Conservation (phyloP, 1,139 yeast genomes). For the Hansenula lynferdii region DNA sequence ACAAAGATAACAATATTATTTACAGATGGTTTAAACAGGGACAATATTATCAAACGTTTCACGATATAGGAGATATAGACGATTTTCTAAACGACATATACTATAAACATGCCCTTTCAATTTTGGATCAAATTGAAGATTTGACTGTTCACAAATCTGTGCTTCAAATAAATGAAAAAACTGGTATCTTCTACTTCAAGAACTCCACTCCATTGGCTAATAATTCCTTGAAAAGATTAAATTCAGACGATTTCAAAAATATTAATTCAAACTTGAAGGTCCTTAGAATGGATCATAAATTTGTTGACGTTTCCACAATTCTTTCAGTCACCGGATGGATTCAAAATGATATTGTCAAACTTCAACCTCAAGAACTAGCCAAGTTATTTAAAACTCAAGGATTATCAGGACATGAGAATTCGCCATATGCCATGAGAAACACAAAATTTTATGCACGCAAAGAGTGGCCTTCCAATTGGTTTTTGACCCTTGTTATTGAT, state of each 20-base stretch:
- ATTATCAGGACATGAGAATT: constrained; percentile 9
- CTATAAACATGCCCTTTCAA: constrained; percentile 30
- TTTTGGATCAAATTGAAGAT: constrained; percentile 27
- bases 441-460: constrained; percentile 54
- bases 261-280: constrained; percentile 24
- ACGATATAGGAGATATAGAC: constrained; percentile 26
- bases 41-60: constrained; percentile 25
- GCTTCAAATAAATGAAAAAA: constrained; percentile 20
- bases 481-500: constrained; percentile 46
- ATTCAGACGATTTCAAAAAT: constrained; percentile 28
- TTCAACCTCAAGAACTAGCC: constrained; percentile 28
- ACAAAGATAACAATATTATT: constrained; percentile 43
- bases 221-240: constrained; percentile 32
- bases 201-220: constrained; percentile 40
- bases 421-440: constrained; percentile 17
- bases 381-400: constrained; percentile 16
- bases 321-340: constrained; percentile 67
- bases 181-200: constrained; percentile 42
- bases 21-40: constrained; percentile 72
- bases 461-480: constrained; percentile 76
- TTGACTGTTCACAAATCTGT: constrained; percentile 16
- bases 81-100: constrained; percentile 26
- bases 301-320: constrained; percentile 50
- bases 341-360: constrained; percentile 46
- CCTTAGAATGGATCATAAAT: constrained; percentile 41